phyloP scores from a whole-genome alignment of 2,329 filamentous ascomycete species.

The Sporothrix luriei region DNA sequence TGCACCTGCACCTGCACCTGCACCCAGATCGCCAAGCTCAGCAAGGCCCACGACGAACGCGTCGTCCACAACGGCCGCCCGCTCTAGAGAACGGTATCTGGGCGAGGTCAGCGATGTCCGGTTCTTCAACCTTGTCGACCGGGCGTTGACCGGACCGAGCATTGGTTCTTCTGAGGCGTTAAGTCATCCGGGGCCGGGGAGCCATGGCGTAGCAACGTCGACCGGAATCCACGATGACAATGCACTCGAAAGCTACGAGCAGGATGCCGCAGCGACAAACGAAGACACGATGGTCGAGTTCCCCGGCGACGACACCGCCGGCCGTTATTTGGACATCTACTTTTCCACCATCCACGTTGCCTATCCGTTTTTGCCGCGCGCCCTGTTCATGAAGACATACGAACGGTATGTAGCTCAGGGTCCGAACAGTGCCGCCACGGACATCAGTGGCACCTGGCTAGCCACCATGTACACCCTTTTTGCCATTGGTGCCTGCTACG shows the following conservation, averaged over 20 bases:
- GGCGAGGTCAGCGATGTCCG: conserved; percentile 47
- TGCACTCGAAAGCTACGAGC: conserved; percentile 38
- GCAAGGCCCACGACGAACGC: background rate
- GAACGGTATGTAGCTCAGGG: background rate
- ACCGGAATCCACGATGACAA: conserved; percentile 24
- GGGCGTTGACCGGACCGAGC: conserved; percentile 34
- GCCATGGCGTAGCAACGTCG: background rate
- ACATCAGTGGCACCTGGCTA: conserved; percentile 28
- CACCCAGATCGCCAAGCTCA: background rate
- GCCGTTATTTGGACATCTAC: conserved; percentile 37
- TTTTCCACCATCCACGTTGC: conserved; percentile 44
- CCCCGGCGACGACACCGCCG: conserved; percentile 25
- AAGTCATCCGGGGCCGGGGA: background rate
- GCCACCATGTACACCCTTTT: conserved; percentile 37
- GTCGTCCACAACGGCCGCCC: background rate
- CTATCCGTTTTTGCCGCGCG: conserved; percentile 42
- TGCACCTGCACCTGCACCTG: no score
- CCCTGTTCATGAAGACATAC: conserved; percentile 35
- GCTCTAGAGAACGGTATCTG: conserved; percentile 40
- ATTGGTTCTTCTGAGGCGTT: background rate
- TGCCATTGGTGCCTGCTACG: conserved; percentile 43
- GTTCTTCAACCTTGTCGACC: conserved; percentile 44
- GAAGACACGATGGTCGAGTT: conserved; percentile 23
- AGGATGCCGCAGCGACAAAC: conserved; percentile 20
- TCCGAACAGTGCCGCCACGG: no score